Conservation (phyloP, 768 basidiomycete species). For the Rhodotorula diobovata region DNA sequence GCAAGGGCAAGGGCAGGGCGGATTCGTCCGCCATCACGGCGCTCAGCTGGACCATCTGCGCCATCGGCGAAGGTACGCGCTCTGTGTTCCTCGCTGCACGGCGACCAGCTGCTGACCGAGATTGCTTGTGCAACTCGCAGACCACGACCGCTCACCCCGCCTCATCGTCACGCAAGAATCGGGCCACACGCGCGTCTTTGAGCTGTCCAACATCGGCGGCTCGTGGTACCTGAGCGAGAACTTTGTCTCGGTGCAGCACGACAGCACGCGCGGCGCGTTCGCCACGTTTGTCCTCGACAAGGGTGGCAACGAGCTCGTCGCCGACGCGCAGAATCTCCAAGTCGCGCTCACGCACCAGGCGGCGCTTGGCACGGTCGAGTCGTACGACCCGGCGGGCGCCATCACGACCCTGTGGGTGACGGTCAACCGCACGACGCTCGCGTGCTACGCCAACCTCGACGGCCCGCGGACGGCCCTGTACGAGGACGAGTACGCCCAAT, state of each 20-base stretch:
- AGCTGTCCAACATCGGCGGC: constrained; percentile 52
- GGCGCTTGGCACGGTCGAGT: not conserved
- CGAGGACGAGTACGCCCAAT: constrained; percentile 20
- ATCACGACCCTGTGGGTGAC: constrained; percentile 36
- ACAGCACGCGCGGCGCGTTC: constrained; percentile 46
- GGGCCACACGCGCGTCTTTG: constrained; percentile 61
- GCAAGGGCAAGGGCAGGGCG: constrained; percentile 50
- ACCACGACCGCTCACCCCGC: constrained; percentile 53
- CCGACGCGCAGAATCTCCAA: constrained; percentile 23
- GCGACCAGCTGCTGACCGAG: too few relatives aligned
- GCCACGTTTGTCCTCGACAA: constrained; percentile 48
- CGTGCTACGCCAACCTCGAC: constrained; percentile 36
- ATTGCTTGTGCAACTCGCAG: constrained; percentile 28
- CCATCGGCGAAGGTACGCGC: constrained; percentile 55
- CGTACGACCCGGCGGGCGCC: constrained; percentile 24
- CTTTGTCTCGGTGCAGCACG: constrained; percentile 48
- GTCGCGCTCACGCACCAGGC: constrained; percentile 30
- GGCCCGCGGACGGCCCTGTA: constrained; percentile 28
- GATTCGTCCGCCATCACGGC: constrained; percentile 54
- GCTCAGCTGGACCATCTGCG: constrained; percentile 65
- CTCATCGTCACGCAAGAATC: constrained; percentile 61
- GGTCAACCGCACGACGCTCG: constrained; percentile 10
- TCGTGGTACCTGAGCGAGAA: constrained; percentile 49
- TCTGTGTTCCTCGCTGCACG: not conserved
- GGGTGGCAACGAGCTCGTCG: constrained; percentile 24